Conservation (phyloP, 1,139 yeast genomes). For the Protomyces arabidopsidicola region DNA sequence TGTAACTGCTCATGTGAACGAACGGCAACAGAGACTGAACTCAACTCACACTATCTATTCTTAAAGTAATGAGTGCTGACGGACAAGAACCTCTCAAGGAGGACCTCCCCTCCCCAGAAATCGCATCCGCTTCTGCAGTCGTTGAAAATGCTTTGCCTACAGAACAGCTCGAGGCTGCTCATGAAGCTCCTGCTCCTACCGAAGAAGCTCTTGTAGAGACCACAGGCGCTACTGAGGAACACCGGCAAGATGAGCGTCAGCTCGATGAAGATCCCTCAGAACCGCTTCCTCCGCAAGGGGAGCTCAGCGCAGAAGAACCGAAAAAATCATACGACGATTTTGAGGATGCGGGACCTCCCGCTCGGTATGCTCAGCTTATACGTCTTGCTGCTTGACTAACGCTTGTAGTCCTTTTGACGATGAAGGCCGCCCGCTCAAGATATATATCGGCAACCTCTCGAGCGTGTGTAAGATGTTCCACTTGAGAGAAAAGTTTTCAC, state of each 20-base stretch:
- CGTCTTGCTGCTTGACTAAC: not conserved
- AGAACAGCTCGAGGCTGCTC: not conserved
- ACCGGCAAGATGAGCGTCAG: not conserved
- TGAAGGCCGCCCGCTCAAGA: slow-evolving; percentile 23
- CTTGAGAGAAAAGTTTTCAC: slow-evolving; percentile 23
- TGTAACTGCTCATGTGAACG: too few species aligned
- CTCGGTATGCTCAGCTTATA: not conserved
- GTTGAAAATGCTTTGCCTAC: too few species aligned
- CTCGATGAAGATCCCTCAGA: not conserved
- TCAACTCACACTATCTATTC: too few species aligned
- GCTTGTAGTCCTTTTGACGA: slow-evolving; percentile 10
- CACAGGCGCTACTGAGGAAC: not conserved
- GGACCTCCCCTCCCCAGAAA: too few species aligned
- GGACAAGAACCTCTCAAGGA: too few species aligned
- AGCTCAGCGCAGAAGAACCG: not conserved
- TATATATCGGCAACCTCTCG: slow-evolving; percentile 13
- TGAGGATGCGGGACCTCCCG: not conserved
- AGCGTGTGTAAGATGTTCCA: slow-evolving; percentile 19
- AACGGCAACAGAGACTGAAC: too few species aligned
- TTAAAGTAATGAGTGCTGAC: too few species aligned
- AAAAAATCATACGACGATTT: not conserved
- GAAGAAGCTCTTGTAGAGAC: not conserved
- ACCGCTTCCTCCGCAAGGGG: not conserved
- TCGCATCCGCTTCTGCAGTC: too few species aligned
- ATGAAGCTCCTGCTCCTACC: not conserved